Evolutionary conservation across 768 basidiomycete genomes (phyloP).

Genomic region (Tylopilus balloui): DNA sequence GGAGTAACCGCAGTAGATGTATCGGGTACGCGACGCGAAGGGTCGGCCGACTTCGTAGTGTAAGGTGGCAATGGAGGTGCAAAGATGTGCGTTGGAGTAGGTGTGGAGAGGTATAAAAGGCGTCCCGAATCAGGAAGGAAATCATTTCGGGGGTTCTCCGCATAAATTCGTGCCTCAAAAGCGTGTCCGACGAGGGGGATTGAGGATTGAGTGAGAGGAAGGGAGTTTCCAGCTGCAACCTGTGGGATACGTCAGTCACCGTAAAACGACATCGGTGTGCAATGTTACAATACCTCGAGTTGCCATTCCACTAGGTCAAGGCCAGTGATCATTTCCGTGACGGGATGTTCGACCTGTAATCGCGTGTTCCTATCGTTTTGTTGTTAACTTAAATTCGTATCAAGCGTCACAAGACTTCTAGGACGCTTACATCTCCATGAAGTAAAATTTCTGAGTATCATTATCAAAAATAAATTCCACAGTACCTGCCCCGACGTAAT

Average conservation of each 20-base stretch:
- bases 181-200: constrained; percentile 90
- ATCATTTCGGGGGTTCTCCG: constrained; percentile 89
- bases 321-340: constrained; percentile 94
- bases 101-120: constrained; percentile 77
- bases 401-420: not conserved
- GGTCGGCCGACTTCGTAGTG: constrained; percentile 19
- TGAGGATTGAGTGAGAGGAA: constrained; percentile 70
- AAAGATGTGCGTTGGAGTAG: constrained; percentile 65
- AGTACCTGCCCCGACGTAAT: constrained; percentile 88
- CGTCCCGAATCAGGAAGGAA: constrained; percentile 90
- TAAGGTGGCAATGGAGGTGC: constrained; percentile 43
- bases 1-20: constrained; percentile 38
- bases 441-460: constrained; percentile 80
- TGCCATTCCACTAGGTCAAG: constrained; percentile 96
- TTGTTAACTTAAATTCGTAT: not conserved
- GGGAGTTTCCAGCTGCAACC: constrained; percentile 85
- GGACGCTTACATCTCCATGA: constrained; percentile 84
- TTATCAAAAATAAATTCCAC: constrained; percentile 98
- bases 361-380: constrained; percentile 65
- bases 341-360: constrained; percentile 86
- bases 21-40: constrained; percentile 22
- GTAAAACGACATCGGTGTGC: not conserved
- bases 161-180: constrained; percentile 94
- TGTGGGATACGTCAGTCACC: constrained; percentile 21
- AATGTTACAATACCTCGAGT: constrained; percentile 52